Conservation (phyloP, 495 filamentous ascomycete genomes). For the Recurvomyces mirabilis region DNA sequence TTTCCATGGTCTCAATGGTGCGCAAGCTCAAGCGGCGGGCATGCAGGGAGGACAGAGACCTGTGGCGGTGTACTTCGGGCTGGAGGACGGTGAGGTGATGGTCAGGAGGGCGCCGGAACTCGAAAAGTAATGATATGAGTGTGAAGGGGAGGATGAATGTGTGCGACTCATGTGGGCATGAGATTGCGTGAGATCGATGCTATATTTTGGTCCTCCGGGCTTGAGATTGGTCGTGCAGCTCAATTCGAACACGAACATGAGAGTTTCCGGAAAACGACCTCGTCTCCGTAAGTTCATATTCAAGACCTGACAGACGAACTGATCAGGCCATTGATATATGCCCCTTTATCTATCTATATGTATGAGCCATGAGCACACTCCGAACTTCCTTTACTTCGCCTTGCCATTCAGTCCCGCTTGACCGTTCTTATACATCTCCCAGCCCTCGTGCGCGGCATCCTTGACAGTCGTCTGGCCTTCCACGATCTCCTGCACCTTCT, state of each 20-base stretch:
- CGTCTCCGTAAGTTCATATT: no score
- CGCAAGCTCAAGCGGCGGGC: slow-evolving; percentile 43
- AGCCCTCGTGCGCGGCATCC: slow-evolving; percentile 30
- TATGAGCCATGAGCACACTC: no score
- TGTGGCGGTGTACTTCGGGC: slow-evolving; percentile 87
- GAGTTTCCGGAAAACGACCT: no score
- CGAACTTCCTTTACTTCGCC: slow-evolving; percentile 11
- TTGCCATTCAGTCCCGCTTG: slow-evolving; percentile 23
- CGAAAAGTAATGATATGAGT: background rate
- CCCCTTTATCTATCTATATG: no score
- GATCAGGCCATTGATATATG: no score
- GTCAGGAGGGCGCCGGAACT: slow-evolving; percentile 18
- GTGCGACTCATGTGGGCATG: no score
- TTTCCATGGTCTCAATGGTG: slow-evolving; percentile 69
- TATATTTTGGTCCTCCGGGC: no score
- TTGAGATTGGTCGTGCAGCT: no score
- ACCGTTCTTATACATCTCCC: slow-evolving; percentile 28
- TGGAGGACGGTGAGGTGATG: slow-evolving; percentile 54
- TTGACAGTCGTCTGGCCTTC: slow-evolving; percentile 29
- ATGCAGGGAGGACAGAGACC: slow-evolving; percentile 69
- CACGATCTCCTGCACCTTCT: slow-evolving; percentile 62
- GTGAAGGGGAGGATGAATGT: no score
- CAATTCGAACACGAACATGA: no score
- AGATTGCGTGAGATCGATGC: no score
- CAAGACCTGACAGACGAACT: no score